phyloP scores from a whole-genome alignment of 139 green algal species.

The Limnomonas spitsbergensis region DNA sequence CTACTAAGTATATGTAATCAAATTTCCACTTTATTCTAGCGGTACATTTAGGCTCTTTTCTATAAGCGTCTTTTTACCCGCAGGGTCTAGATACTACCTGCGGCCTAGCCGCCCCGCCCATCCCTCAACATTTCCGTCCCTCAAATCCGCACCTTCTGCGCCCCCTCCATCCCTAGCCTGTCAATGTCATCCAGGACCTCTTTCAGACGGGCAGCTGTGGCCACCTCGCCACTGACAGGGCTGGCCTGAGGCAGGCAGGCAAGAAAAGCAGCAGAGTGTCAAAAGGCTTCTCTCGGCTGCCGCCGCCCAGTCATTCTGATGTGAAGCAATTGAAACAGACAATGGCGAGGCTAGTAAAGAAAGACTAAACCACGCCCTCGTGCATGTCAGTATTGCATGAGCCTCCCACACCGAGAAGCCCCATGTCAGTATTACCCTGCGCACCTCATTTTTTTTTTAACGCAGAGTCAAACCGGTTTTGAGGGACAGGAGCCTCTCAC shows the following conservation, averaged over 20 bases:
- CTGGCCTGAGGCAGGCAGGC: not conserved
- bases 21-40: not conserved
- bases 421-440: no score
- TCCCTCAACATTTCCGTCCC: not conserved
- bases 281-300: not conserved
- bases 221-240: not conserved
- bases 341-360: no score
- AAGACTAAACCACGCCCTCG: no score
- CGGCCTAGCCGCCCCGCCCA: not conserved
- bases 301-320: not conserved
- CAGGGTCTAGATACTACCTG: not conserved
- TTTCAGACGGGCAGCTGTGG: not conserved
- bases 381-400: no score
- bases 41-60: not conserved
- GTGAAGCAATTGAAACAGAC: not conserved
- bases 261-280: not conserved
- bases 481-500: not conserved
- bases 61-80: not conserved
- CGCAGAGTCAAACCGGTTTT: no score
- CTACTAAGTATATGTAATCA: no score
- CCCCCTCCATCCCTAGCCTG: conserved; percentile 18
- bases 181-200: conserved; percentile 23
- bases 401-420: no score
- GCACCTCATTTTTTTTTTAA: no score
- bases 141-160: conserved; percentile 16